Conservation (phyloP, 2,329 filamentous ascomycete genomes). For the Calonectria ilicicola region DNA sequence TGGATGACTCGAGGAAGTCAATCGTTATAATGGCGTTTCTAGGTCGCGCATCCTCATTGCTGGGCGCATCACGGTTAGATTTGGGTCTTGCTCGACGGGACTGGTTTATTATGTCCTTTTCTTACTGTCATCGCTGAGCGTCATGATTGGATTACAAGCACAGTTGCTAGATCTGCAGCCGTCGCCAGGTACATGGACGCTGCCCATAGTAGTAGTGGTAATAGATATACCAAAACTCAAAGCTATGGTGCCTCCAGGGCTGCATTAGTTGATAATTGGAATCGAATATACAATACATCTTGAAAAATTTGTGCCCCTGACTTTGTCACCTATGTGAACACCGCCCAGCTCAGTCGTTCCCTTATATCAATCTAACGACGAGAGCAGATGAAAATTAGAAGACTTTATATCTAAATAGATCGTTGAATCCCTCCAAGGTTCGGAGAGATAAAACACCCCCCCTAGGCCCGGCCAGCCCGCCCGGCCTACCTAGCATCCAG, state of each 20-base stretch:
- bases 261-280: too few relatives aligned
- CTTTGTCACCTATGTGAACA: too few relatives aligned
- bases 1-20: constrained; percentile 17
- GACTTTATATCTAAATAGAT: too few relatives aligned
- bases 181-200: constrained; percentile 33
- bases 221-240: constrained; percentile 32
- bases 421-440: too few relatives aligned
- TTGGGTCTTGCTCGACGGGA: constrained; percentile 27
- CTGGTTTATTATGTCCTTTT: constrained; percentile 26
- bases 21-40: constrained; percentile 23
- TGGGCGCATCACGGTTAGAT: constrained; percentile 33
- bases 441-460: too few relatives aligned
- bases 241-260: neutral
- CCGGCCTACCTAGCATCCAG: too few relatives aligned
- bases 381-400: too few relatives aligned
- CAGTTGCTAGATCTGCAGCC: constrained; percentile 38
- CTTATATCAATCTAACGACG: too few relatives aligned
- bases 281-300: too few relatives aligned
- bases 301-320: too few relatives aligned
- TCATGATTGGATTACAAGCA: constrained; percentile 37
- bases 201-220: constrained; percentile 44
- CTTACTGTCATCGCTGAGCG: constrained; percentile 32
- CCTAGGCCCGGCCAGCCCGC: too few relatives aligned
- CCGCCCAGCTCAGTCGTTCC: too few relatives aligned
- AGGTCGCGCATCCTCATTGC: constrained; percentile 29